Evolutionary conservation across 495 filamentous ascomycete species (phyloP).

Genomic region (Hyphodiscus hymeniophilus): DNA sequence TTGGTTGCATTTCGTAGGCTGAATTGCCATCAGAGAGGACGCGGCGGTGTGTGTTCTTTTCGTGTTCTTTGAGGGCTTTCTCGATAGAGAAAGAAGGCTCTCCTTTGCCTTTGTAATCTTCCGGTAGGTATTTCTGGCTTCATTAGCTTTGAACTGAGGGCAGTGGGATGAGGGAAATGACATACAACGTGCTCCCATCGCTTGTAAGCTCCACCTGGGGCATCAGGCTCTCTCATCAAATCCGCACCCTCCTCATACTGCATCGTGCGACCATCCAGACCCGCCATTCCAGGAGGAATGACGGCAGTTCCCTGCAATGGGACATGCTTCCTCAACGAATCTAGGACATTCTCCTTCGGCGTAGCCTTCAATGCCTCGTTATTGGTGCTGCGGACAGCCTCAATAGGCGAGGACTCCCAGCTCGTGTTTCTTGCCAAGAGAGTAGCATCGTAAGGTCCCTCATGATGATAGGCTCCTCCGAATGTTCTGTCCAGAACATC

Average conservation of each 20-base stretch:
- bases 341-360: slow-evolving; percentile 67
- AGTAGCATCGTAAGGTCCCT: slow-evolving; percentile 86
- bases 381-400: slow-evolving; percentile 67
- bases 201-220: slow-evolving; percentile 53
- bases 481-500: slow-evolving; percentile 62
- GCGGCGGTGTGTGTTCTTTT: slow-evolving; percentile 16
- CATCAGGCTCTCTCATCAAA: slow-evolving; percentile 62
- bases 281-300: slow-evolving; percentile 62
- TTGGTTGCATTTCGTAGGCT: slow-evolving; percentile 35
- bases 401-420: slow-evolving; percentile 58
- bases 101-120: slow-evolving; percentile 73
- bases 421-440: slow-evolving; percentile 59
- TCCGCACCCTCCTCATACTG: slow-evolving; percentile 81
- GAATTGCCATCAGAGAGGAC: slow-evolving; percentile 15
- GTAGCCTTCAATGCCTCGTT: slow-evolving; percentile 75
- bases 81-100: slow-evolving; percentile 67
- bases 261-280: slow-evolving; percentile 59
- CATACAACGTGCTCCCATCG: slow-evolving; percentile 61
- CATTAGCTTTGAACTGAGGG: not conserved
- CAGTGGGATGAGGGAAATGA: slow-evolving; percentile 5
- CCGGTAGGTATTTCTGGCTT: slow-evolving; percentile 54
- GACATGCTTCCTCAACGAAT: slow-evolving; percentile 65
- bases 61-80: slow-evolving; percentile 45
- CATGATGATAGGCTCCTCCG: slow-evolving; percentile 70
- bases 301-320: slow-evolving; percentile 78